A percentile compares a stretch with the other conserved stretches of the same genome.
phyloP scores from a whole-genome alignment of 2,329 filamentous ascomycete genomes.

The Tolypocladium album region DNA sequence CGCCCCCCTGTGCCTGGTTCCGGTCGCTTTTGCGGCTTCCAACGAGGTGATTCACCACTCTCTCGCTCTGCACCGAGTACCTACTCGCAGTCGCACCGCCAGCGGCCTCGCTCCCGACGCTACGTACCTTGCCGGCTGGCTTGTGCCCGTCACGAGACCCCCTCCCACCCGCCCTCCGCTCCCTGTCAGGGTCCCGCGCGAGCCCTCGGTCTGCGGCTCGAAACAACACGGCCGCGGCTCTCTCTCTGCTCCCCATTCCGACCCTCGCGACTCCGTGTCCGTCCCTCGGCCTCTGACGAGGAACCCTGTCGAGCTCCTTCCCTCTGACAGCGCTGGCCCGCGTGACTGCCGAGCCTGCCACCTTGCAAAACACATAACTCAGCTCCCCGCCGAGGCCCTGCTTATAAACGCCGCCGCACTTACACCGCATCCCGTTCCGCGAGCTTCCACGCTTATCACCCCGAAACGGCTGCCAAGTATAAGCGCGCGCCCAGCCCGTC shows the following conservation, averaged over 20 bases:
- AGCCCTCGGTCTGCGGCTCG: neutral
- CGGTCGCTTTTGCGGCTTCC: neutral
- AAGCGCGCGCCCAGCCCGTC: slow-evolving; percentile 1
- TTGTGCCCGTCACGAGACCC: neutral
- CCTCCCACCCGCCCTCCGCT: neutral
- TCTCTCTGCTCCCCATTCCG: neutral
- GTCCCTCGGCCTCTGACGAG: neutral
- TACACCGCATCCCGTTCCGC: slow-evolving; percentile 10
- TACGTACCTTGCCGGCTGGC: neutral
- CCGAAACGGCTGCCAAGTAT: slow-evolving; percentile 2
- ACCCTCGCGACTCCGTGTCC: neutral
- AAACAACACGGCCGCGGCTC: neutral
- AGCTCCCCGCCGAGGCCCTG: neutral
- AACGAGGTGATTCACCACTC: neutral
- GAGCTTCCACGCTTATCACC: slow-evolving; percentile 1
- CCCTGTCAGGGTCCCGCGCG: neutral
- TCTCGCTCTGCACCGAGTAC: neutral
- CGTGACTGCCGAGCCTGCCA: neutral
- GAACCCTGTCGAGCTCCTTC: neutral
- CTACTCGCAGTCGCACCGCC: neutral
- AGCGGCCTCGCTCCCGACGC: neutral
- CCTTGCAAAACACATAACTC: neutral
- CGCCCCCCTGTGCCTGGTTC: neutral
- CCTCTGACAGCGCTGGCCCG: neutral
- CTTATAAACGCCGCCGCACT: slow-evolving; percentile 12